Evolutionary conservation across 805 yeast species (phyloP), one percentile per base, ranked within the genome.

Genomic region (Candida xyloterini): DNA sequence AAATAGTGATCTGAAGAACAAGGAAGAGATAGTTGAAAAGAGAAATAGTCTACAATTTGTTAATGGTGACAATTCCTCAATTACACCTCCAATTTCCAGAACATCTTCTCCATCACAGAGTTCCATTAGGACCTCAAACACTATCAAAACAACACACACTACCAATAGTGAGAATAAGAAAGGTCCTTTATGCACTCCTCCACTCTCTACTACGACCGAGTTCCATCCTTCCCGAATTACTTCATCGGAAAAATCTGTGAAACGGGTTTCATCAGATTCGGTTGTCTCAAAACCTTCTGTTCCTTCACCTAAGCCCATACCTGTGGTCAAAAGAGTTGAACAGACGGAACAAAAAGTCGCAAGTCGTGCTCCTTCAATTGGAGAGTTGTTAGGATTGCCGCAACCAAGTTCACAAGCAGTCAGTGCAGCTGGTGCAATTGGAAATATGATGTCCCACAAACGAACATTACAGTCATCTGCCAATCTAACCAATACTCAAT

Each of bases 381-480:
- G 53, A 29, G 60, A 56, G 27, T 44, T 56, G 15, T 31, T 56
- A 11, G 59, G 59, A 6, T 35, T 57, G 7, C 63, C 62, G 2
- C 59, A 55, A 33, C 57, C 57, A 4, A 51, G 63, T 25, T 57
- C 64, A 1, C 61, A 58, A 27, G 66, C 66, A 9, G 57, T 60
- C 3, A 56, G 59, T 35, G 65, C 66, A 7, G 65, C 66, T 7
- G 64, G 64, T 2, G 66, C 66, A 1, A 53, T 60, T 41, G 65
- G 65, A 14, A 56, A 53, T 15, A 27, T 60, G 44, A 30, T 59
- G 37, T 57, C 56, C 2, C 64, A 58, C 38, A 58, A 58, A 18
- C 43, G 63, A 38, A 51, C 50, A 2, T 35, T 55, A 33, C 46
- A 45, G 18, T 52, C 57, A 1, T 43, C 51, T n/a, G 43, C 42